Conservation (phyloP, 2,329 filamentous ascomycete genomes). For the Rhinocladiella similis region DNA sequence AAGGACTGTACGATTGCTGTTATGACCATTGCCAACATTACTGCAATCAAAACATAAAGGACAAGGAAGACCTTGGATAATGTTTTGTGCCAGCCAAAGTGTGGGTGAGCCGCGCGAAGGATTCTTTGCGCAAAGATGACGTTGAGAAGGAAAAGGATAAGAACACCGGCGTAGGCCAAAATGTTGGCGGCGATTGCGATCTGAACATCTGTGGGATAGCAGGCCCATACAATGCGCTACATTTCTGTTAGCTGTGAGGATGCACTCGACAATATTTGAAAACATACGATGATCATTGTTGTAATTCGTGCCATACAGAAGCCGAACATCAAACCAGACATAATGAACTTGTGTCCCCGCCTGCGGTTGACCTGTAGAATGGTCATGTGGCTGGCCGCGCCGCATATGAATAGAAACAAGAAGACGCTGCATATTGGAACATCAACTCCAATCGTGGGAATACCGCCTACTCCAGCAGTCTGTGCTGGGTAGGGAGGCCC, state of each 20-base stretch:
- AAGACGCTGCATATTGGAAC: conserved; percentile 64
- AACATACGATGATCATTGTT: conserved; percentile 43
- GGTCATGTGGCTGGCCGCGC: conserved; percentile 45
- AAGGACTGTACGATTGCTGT: conserved; percentile 63
- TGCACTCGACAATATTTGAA: background rate
- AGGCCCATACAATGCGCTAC: conserved; percentile 57
- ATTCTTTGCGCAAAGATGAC: conserved; percentile 75
- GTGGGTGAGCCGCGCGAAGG: conserved; percentile 70
- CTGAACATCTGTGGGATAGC: conserved; percentile 41
- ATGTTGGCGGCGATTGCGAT: conserved; percentile 63
- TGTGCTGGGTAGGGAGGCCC: conserved; percentile 48
- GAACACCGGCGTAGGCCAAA: conserved; percentile 70
- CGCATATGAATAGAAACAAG: conserved; percentile 49
- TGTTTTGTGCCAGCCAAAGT: conserved; percentile 65
- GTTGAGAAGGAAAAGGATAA: conserved; percentile 77
- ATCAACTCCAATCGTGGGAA: conserved; percentile 49
- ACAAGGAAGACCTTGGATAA: conserved; percentile 56
- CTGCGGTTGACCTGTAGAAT: conserved; percentile 45
- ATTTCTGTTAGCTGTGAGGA: background rate
- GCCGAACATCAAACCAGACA: conserved; percentile 46
- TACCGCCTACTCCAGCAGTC: conserved; percentile 40
- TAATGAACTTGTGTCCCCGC: conserved; percentile 50
- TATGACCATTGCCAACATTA: conserved; percentile 67
- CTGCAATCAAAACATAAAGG: conserved; percentile 59
- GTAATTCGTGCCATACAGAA: conserved; percentile 53